Percentiles rank a stretch among this genome's conserved stretches.
These are phyloP conservation scores for Stenogyne calaminthoides DNA, from an alignment of 305 asterid genomes.

Conservation along the genomic window DNA sequence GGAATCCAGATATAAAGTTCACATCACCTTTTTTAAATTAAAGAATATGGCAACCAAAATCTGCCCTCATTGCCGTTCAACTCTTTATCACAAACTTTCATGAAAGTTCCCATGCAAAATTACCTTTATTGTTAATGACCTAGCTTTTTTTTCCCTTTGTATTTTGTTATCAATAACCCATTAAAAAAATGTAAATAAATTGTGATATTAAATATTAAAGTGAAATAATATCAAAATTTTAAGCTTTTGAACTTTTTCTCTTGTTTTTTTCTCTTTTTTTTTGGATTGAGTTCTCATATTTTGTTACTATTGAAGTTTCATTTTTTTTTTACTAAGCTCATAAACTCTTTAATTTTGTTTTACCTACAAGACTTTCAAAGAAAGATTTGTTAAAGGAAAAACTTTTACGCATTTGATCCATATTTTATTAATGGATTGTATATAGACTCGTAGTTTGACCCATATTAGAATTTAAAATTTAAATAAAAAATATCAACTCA, in stretches of 20 bases:
- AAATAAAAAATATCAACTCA: too few relatives aligned
- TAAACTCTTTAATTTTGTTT: too few relatives aligned
- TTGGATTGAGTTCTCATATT: too few relatives aligned
- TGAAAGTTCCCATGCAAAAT: slow-evolving; percentile 13
- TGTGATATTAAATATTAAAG: neutral
- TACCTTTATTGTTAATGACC: neutral
- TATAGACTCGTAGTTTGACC: too few relatives aligned
- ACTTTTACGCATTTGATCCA: too few relatives aligned
- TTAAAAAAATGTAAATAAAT: neutral
- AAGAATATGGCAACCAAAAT: neutral
- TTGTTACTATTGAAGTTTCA: too few relatives aligned
- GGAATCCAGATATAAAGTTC: slow-evolving; percentile 25
- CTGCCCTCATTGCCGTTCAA: neutral
- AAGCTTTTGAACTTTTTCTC: neutral
- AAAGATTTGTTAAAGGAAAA: too few relatives aligned
- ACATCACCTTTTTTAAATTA: neutral
- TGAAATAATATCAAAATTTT: neutral
- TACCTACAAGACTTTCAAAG: too few relatives aligned
- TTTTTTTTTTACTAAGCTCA: too few relatives aligned
- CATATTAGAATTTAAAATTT: too few relatives aligned
- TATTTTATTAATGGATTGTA: too few relatives aligned
- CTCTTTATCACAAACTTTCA: slow-evolving; percentile 25
- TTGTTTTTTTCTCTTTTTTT: neutral
- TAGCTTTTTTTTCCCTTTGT: neutral
- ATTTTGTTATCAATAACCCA: neutral